A percentile compares a stretch with the other conserved stretches of the same genome.
phyloP scores from a whole-genome alignment of 1,284 basidiomycete genomes.

The Chalciporus sp. region DNA sequence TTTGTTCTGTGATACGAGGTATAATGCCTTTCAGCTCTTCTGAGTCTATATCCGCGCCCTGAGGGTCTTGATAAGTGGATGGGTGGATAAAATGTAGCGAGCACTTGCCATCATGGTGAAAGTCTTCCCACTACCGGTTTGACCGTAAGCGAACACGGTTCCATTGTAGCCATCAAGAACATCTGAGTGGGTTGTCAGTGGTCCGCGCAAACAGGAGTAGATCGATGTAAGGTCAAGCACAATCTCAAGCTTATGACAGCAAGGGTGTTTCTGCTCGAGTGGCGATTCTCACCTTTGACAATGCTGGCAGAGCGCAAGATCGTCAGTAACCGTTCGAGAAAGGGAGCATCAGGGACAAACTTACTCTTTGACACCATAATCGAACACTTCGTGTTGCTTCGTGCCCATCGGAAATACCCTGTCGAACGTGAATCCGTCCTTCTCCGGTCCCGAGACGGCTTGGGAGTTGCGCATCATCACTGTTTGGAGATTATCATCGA shows the following conservation, averaged over 20 bases:
- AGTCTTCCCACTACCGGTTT: conserved; percentile 97
- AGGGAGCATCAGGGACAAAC: conserved; percentile 34
- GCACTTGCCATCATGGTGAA: conserved; percentile 92
- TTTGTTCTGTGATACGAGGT: conserved; percentile 98
- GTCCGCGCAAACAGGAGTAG: conserved; percentile 12
- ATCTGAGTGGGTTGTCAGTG: conserved; percentile 55
- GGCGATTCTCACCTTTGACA: conserved; percentile 63
- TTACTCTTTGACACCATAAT: conserved; percentile 97
- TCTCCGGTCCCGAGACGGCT: conserved; percentile 73
- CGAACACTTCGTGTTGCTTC: conserved; percentile 93
- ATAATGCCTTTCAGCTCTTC: conserved; percentile 93
- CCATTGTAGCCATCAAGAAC: conserved; percentile 99
- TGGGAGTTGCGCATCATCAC: conserved; percentile 79
- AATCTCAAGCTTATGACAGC: conserved; percentile 1
- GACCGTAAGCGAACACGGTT: conserved; percentile 98
- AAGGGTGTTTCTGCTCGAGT: neutral
- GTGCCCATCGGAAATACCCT: conserved; percentile 94
- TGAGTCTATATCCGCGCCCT: conserved; percentile 98
- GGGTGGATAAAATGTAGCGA: conserved; percentile 9
- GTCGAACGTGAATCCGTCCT: conserved; percentile 96
- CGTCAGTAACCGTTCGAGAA: conserved; percentile 15
- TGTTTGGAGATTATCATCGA: conserved; percentile 83
- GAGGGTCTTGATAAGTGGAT: conserved; percentile 16
- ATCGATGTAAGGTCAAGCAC: conserved; percentile 6
- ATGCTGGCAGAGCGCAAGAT: conserved; percentile 50